Evolutionary conservation across 805 yeast species (phyloP).

Genomic region (Yarrowia phangngaensis): DNA sequence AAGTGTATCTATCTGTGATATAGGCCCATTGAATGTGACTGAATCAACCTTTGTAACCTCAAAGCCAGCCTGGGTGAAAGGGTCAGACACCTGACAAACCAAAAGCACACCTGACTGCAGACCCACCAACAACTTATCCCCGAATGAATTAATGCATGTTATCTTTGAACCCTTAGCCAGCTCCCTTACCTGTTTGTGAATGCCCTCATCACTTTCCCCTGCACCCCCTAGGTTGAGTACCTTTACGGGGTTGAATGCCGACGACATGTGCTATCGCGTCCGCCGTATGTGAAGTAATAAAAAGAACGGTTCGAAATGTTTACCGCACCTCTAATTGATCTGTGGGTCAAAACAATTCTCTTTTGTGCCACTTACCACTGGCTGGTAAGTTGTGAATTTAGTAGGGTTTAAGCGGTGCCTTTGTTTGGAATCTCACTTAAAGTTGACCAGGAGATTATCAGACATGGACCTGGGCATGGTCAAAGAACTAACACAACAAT

Average conservation of each 20-base stretch:
- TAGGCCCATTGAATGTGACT: conserved; percentile 33
- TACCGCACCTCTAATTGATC: too few species aligned
- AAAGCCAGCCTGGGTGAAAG: conserved; percentile 29
- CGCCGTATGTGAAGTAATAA: not conserved
- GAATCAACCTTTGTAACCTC: conserved; percentile 30
- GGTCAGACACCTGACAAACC: conserved; percentile 33
- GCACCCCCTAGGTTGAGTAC: conserved; percentile 16
- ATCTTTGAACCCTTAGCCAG: conserved; percentile 25
- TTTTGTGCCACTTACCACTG: too few species aligned
- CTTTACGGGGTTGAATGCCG: conserved; percentile 21
- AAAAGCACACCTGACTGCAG: conserved; percentile 35
- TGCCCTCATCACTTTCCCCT: not conserved
- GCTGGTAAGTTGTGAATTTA: too few species aligned
- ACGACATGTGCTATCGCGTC: conserved; percentile 2
- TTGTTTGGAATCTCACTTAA: too few species aligned
- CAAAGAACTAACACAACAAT: too few species aligned
- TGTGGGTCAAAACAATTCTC: too few species aligned
- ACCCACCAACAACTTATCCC: conserved; percentile 36
- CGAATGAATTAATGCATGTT: conserved; percentile 31
- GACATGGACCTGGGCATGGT: too few species aligned
- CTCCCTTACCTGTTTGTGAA: conserved; percentile 6
- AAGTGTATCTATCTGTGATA: conserved; percentile 39
- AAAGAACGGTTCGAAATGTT: not conserved
- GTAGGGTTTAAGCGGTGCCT: too few species aligned
- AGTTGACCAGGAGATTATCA: too few species aligned